Evolutionary conservation across 345 rosid genomes (phyloP).

Genomic region (Anastatica hierochuntica): DNA sequence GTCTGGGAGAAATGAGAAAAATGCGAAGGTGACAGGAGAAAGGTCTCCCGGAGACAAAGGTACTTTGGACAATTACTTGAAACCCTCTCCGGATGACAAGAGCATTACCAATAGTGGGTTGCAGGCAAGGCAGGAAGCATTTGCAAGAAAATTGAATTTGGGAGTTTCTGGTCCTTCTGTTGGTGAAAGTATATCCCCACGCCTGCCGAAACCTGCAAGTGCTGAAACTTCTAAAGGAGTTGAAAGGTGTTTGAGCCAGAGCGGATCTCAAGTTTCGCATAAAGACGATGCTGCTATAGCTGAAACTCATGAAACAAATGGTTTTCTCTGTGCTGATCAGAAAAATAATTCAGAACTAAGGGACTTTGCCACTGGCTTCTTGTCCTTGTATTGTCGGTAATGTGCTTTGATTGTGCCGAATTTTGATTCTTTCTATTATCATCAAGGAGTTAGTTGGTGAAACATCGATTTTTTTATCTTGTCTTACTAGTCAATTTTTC

Average conservation of each 20-base stretch:
- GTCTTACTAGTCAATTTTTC: neutral
- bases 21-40: conserved; percentile 37
- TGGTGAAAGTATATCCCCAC: conserved; percentile 24
- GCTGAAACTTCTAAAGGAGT: conserved; percentile 15
- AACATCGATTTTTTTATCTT: neutral
- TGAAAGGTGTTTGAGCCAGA: conserved; percentile 27
- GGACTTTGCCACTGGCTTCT: conserved; percentile 66
- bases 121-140: conserved; percentile 31
- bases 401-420: neutral
- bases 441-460: neutral
- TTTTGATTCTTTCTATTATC: neutral
- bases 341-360: conserved; percentile 43
- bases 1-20: conserved; percentile 41
- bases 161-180: conserved; percentile 29
- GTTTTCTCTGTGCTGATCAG: conserved; percentile 19
- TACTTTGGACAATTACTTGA: conserved; percentile 55
- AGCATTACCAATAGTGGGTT: conserved; percentile 11
- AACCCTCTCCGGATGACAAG: conserved; percentile 35
- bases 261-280: conserved; percentile 26
- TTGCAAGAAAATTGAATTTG: conserved; percentile 35
- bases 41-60: conserved; percentile 64
- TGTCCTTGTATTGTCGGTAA: conserved; percentile 94
- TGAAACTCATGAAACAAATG: conserved; percentile 21
- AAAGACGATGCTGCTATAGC: conserved; percentile 26
- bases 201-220: conserved; percentile 14